These are phyloP conservation scores for Eucalyptus coolabah DNA, from an alignment of 345 rosid genomes.

Conservation along the genomic window DNA sequence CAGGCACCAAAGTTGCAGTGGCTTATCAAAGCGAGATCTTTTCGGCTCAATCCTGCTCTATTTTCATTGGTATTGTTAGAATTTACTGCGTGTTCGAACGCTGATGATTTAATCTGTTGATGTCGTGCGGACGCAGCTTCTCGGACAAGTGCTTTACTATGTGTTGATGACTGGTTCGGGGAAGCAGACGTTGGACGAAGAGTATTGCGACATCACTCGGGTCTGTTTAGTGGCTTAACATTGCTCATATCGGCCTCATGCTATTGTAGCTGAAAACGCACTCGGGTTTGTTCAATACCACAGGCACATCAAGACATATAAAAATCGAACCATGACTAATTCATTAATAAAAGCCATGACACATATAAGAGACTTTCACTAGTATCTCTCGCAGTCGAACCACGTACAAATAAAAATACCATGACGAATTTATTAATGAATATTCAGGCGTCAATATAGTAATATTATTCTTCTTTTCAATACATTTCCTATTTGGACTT, in stretches of 20 bases:
- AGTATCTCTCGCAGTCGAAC: too few species aligned
- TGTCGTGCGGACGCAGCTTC: slow-evolving; percentile 51
- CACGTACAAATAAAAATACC: background rate
- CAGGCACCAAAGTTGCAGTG: slow-evolving; percentile 75
- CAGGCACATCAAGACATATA: background rate
- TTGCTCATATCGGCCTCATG: background rate
- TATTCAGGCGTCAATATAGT: background rate
- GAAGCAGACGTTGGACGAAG: slow-evolving; percentile 91
- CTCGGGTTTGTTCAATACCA: background rate
- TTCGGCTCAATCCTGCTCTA: background rate
- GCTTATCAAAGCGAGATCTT: slow-evolving; percentile 88
- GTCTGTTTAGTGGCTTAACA: slow-evolving; percentile 1
- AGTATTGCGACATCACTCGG: slow-evolving; percentile 89
- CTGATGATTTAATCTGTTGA: background rate
- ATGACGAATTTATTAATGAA: background rate
- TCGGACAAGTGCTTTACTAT: slow-evolving; percentile 81
- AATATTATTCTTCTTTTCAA: too few species aligned
- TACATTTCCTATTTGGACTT: background rate
- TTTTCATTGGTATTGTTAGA: background rate
- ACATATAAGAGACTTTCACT: background rate
- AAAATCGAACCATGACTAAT: background rate
- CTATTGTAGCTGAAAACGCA: background rate
- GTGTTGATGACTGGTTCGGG: slow-evolving; percentile 86
- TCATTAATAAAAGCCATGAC: background rate
- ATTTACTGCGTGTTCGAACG: background rate